Evolutionary conservation across 768 basidiomycete species (phyloP).

Genomic region (Harrya chromipes): DNA sequence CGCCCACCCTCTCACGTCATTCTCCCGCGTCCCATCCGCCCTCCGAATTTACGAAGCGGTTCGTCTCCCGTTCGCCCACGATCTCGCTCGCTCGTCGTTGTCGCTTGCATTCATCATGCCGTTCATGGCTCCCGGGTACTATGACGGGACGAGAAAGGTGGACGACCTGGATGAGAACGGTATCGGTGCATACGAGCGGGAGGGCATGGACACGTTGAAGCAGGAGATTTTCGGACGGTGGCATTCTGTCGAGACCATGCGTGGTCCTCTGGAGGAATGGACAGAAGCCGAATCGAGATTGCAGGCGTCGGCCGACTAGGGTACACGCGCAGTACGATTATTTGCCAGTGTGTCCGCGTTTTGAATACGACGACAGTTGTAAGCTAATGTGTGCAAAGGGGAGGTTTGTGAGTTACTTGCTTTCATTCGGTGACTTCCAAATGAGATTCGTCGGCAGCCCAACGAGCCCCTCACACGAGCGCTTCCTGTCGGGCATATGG

Average conservation of each 20-base stretch:
- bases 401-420: too few species aligned
- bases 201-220: slow-evolving; percentile 15
- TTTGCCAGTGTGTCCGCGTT: too few species aligned
- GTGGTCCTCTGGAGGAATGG: slow-evolving; percentile 13
- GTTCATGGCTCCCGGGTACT: slow-evolving; percentile 8
- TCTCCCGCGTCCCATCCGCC: not conserved
- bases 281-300: slow-evolving; percentile 14
- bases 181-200: slow-evolving; percentile 10
- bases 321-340: too few species aligned
- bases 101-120: slow-evolving; percentile 12
- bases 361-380: too few species aligned
- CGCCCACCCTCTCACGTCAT: slow-evolving; percentile 16
- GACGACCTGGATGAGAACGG: slow-evolving; percentile 10
- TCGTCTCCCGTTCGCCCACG: slow-evolving; percentile 9
- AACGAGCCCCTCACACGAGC: too few species aligned
- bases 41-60: slow-evolving; percentile 13
- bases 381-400: too few species aligned
- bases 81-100: slow-evolving; percentile 15
- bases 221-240: slow-evolving; percentile 13
- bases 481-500: slow-evolving; percentile 31
- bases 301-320: not conserved
- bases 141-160: slow-evolving; percentile 18
- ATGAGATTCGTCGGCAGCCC: too few species aligned
- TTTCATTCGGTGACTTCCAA: too few species aligned
- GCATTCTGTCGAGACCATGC: slow-evolving; percentile 12